These are phyloP conservation scores for Claviceps digitariae DNA, from an alignment of 2,329 filamentous ascomycete genomes.

Conservation along the genomic window DNA sequence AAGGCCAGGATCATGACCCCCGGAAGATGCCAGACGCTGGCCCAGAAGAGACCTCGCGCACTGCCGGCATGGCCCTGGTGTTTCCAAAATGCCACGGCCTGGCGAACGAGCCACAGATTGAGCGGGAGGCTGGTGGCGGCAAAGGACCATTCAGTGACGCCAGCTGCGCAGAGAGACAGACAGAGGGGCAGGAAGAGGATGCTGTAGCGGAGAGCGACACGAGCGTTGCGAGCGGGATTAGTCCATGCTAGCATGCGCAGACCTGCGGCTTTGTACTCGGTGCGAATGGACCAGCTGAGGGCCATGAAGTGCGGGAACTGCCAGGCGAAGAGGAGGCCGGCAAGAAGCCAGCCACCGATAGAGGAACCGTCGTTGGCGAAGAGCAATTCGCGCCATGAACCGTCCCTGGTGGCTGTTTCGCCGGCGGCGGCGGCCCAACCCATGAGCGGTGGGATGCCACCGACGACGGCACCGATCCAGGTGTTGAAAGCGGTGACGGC, in stretches of 20 bases:
- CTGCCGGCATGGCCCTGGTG: conserved; percentile 65
- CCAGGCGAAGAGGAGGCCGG: conserved; percentile 79
- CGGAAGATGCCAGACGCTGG: conserved; percentile 91
- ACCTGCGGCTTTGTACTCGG: conserved; percentile 68
- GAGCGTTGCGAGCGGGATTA: conserved; percentile 70
- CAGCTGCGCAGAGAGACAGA: conserved; percentile 60
- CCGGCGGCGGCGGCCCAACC: conserved; percentile 93
- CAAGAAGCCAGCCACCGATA: conserved; percentile 79
- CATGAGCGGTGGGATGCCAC: conserved; percentile 91
- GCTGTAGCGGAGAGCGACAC: conserved; percentile 81
- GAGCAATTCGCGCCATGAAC: conserved; percentile 65
- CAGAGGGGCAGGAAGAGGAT: conserved; percentile 79
- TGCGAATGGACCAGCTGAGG: conserved; percentile 72
- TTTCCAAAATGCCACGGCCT: conserved; percentile 72
- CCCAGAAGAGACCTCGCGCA: conserved; percentile 85
- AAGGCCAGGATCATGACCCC: conserved; percentile 81
- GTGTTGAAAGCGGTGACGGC: conserved; percentile 78
- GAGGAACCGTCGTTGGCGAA: conserved; percentile 48
- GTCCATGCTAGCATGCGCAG: conserved; percentile 71
- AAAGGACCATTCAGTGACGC: conserved; percentile 78
- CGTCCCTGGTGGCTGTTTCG: conserved; percentile 64
- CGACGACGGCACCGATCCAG: conserved; percentile 86
- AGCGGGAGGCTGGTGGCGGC: conserved; percentile 66
- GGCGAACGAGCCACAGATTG: conserved; percentile 72
- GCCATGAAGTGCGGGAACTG: conserved; percentile 98